These are phyloP conservation scores for Boletus patriciae DNA, from an alignment of 768 basidiomycete genomes.

Conservation along the genomic window DNA sequence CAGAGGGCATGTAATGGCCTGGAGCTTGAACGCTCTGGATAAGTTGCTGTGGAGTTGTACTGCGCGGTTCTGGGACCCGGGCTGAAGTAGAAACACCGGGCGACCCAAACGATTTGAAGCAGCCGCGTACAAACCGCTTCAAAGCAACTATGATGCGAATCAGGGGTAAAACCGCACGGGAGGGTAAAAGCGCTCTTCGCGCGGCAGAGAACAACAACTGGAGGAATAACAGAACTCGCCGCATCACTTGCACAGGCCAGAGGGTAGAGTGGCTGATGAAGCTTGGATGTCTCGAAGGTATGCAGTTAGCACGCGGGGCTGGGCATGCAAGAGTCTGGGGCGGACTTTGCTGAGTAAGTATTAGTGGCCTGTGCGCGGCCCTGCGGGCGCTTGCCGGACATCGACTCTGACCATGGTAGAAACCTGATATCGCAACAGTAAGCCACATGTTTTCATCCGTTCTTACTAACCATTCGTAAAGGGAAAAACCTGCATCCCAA, in stretches of 20 bases:
- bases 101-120: not conserved
- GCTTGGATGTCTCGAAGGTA: too few relatives aligned
- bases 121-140: not conserved
- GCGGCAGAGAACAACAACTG: not conserved
- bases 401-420: too few relatives aligned
- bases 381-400: too few relatives aligned
- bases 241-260: not conserved
- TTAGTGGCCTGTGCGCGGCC: too few relatives aligned
- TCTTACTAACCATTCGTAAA: too few relatives aligned
- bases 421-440: too few relatives aligned
- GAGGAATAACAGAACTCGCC: not conserved
- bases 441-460: too few relatives aligned
- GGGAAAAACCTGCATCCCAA: too few relatives aligned
- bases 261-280: too few relatives aligned
- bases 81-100: not conserved
- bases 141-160: not conserved
- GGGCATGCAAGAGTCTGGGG: too few relatives aligned
- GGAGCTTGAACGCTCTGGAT: not conserved
- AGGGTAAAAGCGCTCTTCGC: not conserved
- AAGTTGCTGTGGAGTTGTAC: not conserved
- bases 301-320: too few relatives aligned
- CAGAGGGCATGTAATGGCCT: not conserved
- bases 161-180: not conserved
- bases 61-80: not conserved
- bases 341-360: too few relatives aligned